Base-by-base conservation (phyloP, 192 early-diverging fungal species). In the Rhizoclosmatium sp. region DNA sequence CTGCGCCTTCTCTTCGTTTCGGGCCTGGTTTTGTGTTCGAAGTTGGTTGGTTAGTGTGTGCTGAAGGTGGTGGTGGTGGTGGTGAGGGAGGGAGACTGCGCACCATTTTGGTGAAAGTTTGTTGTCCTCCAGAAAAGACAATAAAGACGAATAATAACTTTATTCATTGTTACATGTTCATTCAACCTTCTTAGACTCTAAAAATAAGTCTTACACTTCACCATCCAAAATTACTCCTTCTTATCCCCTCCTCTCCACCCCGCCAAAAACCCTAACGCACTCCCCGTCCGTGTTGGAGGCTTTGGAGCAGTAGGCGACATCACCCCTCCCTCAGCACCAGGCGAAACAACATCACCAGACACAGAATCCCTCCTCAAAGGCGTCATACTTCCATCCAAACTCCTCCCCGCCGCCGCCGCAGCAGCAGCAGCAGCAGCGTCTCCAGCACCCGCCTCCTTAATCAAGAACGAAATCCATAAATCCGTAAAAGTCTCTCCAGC, bases 1-100 rank as follows among this genome's bases (percentile, higher is more conserved):
- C 91, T 98, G 96, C 31, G 97, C 97, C 84, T 98, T 98, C 81
- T 98, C 97, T 85, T 98, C 93, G 84, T 98, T 98, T 81, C 96
- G 93, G 45, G 97, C 97, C 97, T 89, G 79, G 4, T 3, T 31
- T 31, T 31, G 31, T 31, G 31, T 31, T 31, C 31, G 31, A 31
- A 31, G 2, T 69, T 16, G 40, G 16, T 41, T 61, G 41, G 47
- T 65, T 19, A 42, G 62, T 73, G 19, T 56, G 54, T 9, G 54
- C 10, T 9, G 19, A n/a, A 31, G 23, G 60, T 23, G 60, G 60
- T 56, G 54, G 54, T 10, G 9, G 60, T 54, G 16, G 16, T 0
- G 51, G 9, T 0, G 51, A 0, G 51, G 51, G 51, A 0, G 51
- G 51, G 5, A 0, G 51, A 54, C 51, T 12, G 16, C 9, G 5